Evolutionary conservation across 306 rosid species (phyloP).

Genomic region (Fragaria vesca): DNA sequence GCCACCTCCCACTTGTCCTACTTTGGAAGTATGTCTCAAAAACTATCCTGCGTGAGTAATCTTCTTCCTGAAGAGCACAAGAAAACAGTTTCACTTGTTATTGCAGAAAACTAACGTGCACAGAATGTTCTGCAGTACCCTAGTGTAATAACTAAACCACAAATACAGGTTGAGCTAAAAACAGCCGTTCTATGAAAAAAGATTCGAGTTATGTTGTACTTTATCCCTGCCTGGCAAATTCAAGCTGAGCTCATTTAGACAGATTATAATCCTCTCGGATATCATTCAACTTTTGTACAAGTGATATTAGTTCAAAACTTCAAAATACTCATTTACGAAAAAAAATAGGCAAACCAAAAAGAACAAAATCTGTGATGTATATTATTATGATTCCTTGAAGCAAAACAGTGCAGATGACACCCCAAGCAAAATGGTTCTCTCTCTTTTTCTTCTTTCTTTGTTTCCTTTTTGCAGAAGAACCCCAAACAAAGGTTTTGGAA

Average conservation of each 20-base stretch:
- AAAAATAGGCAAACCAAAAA: neutral
- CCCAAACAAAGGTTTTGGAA: conserved; percentile 1
- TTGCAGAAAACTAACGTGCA: neutral
- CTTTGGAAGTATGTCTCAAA: neutral
- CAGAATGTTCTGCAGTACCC: neutral
- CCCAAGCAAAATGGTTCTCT: neutral
- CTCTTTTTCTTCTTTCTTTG: neutral
- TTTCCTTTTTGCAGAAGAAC: neutral
- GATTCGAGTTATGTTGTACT: neutral
- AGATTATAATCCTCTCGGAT: neutral
- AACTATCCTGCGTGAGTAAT: neutral
- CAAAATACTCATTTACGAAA: neutral
- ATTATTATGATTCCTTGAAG: neutral
- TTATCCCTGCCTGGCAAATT: neutral
- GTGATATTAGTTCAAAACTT: neutral
- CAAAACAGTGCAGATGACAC: neutral
- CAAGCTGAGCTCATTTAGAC: neutral
- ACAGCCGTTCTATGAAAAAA: neutral
- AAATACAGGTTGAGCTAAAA: neutral
- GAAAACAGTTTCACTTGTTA: neutral
- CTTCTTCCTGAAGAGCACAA: conserved; percentile 11
- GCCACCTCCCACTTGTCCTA: neutral
- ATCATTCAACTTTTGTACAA: neutral
- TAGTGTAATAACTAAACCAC: neutral
- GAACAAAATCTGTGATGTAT: neutral